Percentiles rank a stretch among this genome's conserved stretches.
Conservation (phyloP, 257 asterid species). For the Penstemon newberryi region DNA sequence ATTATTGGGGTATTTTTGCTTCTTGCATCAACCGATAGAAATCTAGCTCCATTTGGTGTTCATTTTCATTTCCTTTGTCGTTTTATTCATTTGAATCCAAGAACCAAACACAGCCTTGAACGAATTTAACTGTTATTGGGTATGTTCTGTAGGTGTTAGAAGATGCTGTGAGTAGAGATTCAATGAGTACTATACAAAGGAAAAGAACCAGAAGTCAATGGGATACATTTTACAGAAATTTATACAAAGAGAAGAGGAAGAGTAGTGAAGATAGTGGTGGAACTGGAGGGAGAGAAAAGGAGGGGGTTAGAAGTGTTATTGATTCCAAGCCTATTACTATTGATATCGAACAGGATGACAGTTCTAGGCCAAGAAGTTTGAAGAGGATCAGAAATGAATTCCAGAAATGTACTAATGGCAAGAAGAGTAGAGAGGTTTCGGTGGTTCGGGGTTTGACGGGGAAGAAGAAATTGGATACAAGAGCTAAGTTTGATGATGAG, state of each 20-base stretch:
- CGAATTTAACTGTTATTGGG: background rate
- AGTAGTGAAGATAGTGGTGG: background rate
- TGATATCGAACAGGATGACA: background rate
- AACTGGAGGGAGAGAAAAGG: background rate
- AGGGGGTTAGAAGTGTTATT: background rate
- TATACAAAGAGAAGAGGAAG: background rate
- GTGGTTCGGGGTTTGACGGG: background rate
- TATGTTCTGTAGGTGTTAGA: conserved; percentile 17
- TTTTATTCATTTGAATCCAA: no score
- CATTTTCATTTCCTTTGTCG: background rate
- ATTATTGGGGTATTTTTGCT: no score
- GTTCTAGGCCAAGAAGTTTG: background rate
- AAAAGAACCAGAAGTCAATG: conserved; percentile 34
- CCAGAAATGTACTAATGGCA: background rate
- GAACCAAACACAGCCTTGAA: no score
- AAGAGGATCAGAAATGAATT: background rate
- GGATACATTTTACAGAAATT: conserved; percentile 20
- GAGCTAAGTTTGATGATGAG: background rate
- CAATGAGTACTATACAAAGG: conserved; percentile 11
- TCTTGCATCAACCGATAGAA: no score
- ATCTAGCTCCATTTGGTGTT: no score
- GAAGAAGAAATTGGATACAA: conserved; percentile 7
- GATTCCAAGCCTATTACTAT: background rate
- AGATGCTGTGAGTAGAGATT: conserved; percentile 10
- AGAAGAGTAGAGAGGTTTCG: background rate